Percentiles rank a stretch among this genome's conserved stretches.
These are phyloP conservation scores for Salicornia ramosissima DNA, from an alignment of 148 eudicot species.

Conservation along the genomic window DNA sequence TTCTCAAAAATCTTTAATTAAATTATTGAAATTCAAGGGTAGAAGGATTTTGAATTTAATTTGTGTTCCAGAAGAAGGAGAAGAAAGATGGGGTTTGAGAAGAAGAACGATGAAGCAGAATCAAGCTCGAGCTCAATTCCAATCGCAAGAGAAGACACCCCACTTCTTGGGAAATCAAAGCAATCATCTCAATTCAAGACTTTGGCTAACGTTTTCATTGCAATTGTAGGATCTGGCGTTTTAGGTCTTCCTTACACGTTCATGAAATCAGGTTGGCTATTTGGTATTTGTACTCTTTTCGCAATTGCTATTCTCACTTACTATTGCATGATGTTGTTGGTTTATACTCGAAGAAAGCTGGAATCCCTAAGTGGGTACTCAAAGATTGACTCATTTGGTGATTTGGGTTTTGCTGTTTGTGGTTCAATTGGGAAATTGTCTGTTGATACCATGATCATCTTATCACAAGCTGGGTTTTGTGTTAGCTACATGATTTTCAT, in stretches of 20 bases:
- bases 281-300: slow-evolving; percentile 42
- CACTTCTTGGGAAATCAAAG: slow-evolving; percentile 35
- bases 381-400: slow-evolving; percentile 69
- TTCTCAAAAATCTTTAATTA: no score
- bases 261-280: slow-evolving; percentile 48
- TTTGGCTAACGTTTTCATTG: slow-evolving; percentile 62
- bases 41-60: no score
- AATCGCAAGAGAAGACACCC: slow-evolving; percentile 45
- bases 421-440: slow-evolving; percentile 54
- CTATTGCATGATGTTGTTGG: slow-evolving; percentile 53
- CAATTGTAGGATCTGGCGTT: slow-evolving; percentile 70
- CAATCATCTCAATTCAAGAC: slow-evolving; percentile 59
- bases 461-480: slow-evolving; percentile 77
- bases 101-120: slow-evolving; percentile 30
- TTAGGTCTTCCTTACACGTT: slow-evolving; percentile 72
- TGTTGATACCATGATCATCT: slow-evolving; percentile 65
- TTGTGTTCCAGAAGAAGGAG: no score
- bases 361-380: slow-evolving; percentile 33
- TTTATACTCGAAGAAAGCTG: slow-evolving; percentile 46
- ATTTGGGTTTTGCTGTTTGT: slow-evolving; percentile 64
- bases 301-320: slow-evolving; percentile 40
- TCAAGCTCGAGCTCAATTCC: slow-evolving; percentile 41
- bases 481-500: slow-evolving; percentile 64
- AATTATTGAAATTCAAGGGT: no score
- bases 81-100: slow-evolving; percentile 37